Conservation (phyloP, 179 eudicot species). For the Heliamphora ciliata region DNA sequence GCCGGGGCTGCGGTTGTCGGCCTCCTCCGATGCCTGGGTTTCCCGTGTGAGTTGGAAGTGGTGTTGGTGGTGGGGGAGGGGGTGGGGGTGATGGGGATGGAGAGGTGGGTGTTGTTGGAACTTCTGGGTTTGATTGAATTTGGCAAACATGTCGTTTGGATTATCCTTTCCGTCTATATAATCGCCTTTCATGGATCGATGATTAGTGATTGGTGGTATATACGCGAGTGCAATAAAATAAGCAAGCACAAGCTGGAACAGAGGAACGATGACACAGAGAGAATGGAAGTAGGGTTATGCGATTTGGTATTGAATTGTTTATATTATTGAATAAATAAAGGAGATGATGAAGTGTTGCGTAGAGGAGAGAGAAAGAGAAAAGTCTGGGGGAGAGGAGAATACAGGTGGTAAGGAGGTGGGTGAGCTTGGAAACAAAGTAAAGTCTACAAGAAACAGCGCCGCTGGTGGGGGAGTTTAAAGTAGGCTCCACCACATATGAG, state of each 20-base stretch:
- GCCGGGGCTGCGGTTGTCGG: conserved; percentile 15
- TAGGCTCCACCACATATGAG: conserved; percentile 10
- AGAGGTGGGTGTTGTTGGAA: conserved; percentile 17
- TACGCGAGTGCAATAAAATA: not conserved
- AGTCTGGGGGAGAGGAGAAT: not conserved
- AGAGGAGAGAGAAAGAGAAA: not conserved
- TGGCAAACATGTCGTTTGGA: conserved; percentile 20
- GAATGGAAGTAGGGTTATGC: not conserved
- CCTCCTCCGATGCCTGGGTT: conserved; percentile 18
- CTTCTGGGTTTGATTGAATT: conserved; percentile 21
- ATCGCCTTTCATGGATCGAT: conserved; percentile 27
- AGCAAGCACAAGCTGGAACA: no score
- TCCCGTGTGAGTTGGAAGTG: conserved; percentile 9
- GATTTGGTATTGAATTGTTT: not conserved
- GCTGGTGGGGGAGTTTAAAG: conserved; percentile 5
- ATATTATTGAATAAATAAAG: not conserved
- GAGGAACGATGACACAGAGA: not conserved
- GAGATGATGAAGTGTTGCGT: not conserved
- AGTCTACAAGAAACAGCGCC: conserved; percentile 12
- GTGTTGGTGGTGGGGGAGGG: not conserved
- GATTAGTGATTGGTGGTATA: not conserved
- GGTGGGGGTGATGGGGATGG: conserved; percentile 1
- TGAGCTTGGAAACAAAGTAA: conserved; percentile 27
- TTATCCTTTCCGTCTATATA: conserved; percentile 20
- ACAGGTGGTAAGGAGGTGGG: conserved; percentile 12